Base-by-base conservation (phyloP, 208 protist species). In the Naegleria fowleri region DNA sequence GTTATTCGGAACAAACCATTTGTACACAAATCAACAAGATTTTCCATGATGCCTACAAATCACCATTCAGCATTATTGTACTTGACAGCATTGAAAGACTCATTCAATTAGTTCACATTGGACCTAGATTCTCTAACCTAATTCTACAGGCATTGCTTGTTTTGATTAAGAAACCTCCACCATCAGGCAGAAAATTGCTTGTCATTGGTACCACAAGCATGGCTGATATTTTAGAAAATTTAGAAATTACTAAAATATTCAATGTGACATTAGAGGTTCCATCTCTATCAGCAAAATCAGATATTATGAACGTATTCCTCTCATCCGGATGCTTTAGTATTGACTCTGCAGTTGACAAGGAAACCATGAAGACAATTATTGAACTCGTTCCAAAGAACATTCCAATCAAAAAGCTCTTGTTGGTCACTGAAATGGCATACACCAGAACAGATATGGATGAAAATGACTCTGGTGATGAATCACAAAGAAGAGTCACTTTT, bases 11-110 rank as follows among this genome's bases (percentile, higher is more conserved):
- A 90, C 6, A 22, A 48, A 92, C 90, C 16, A 96, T 96, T 76
- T 95, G 95, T 41, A 97, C 97, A 90, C 95, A 97, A 48, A 98
- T 99, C 90, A 97, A 95, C 52, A 98, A 98, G 92, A 95, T 98
- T 19, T 99, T 99, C 93, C 97, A 99, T 90, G 98, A 99, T 93
- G 98, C 99, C 43, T 99, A 99, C 95, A 98, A 98, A 94, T 99
- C 98, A 22, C 94, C 97, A 29, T 76, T 96, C 5, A 97, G 95
- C 91, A 96, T 98, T 76, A 97, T 99, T 84, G 97, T 99, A 40
- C 93, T 99, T 36, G 99, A 99, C 91, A 97, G 99, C 91, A 92
- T 99, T 86, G 99, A 99, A 95, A 95, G 96, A 29, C 93, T 98
- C 39, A 97, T 98, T 91, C 97, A 99, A 67, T 99, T 99, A 92